Conservation (phyloP, 2,329 filamentous ascomycete species). For the Diplodia sapinea region DNA sequence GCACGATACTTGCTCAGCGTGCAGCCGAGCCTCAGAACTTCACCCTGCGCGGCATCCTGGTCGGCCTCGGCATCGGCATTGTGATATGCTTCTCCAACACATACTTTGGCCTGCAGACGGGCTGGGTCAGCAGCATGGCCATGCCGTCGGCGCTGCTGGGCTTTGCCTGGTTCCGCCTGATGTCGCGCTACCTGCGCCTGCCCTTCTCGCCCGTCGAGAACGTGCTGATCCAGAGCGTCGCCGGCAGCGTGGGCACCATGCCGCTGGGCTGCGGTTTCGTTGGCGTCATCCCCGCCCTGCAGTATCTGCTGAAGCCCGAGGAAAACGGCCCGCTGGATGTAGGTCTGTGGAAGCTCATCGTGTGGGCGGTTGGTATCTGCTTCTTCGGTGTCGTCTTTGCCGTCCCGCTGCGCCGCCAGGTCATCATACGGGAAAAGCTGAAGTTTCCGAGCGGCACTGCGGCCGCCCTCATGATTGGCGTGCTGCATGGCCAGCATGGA, state of each 20-base stretch:
- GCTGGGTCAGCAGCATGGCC: constrained; percentile 86
- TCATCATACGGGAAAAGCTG: constrained; percentile 89
- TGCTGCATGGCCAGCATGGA: constrained; percentile 72
- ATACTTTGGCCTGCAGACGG: constrained; percentile 96
- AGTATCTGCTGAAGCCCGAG: constrained; percentile 77
- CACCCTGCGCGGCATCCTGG: constrained; percentile 78
- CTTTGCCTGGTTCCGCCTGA: constrained; percentile 87
- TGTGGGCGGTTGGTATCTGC: constrained; percentile 92
- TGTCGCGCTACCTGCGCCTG: constrained; percentile 73
- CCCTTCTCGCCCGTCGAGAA: constrained; percentile 96
- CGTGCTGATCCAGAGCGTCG: constrained; percentile 93
- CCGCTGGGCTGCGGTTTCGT: constrained; percentile 95
- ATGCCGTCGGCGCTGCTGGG: constrained; percentile 96
- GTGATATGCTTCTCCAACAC: constrained; percentile 97
- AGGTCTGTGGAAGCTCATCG: constrained; percentile 75
- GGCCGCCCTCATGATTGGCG: constrained; percentile 89
- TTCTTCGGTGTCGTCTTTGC: constrained; percentile 98
- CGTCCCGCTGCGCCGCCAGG: constrained; percentile 85
- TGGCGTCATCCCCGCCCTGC: constrained; percentile 89
- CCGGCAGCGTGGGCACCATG: constrained; percentile 95
- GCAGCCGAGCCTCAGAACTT: constrained; percentile 68
- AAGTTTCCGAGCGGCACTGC: constrained; percentile 96
- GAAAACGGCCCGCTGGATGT: constrained; percentile 80
- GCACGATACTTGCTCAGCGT: constrained; percentile 33
- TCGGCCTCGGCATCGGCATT: constrained; percentile 82